These are phyloP conservation scores for Oenanthe javanica DNA, from an alignment of 140 eudicot genomes.

Conservation along the genomic window DNA sequence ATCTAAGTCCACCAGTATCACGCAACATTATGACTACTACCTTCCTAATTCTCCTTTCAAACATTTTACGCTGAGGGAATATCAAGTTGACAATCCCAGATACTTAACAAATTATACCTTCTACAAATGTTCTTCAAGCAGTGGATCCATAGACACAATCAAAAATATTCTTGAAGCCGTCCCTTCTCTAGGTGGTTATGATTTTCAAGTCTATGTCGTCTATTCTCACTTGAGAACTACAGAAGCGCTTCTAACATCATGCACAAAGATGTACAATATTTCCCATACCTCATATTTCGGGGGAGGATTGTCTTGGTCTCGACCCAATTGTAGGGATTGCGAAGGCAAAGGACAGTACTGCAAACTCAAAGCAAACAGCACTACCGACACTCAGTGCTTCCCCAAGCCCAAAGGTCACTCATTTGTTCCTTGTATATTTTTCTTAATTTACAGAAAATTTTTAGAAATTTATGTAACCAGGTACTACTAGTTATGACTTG, in stretches of 20 bases:
- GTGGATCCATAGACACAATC: too few relatives aligned
- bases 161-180: not conserved
- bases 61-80: not conserved
- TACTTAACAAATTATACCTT: not conserved
- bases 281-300: not conserved
- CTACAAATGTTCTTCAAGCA: not conserved
- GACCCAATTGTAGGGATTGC: not conserved
- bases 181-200: not conserved
- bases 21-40: not conserved
- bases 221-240: not conserved
- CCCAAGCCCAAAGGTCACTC: not conserved
- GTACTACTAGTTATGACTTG: not conserved
- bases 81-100: not conserved
- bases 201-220: not conserved
- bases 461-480: not conserved
- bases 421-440: not conserved
- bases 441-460: not conserved
- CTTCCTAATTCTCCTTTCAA: not conserved
- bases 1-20: not conserved
- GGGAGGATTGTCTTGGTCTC: not conserved
- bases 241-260: not conserved
- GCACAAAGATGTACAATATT: not conserved
- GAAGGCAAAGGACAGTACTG: not conserved
- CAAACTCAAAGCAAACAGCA: not conserved
- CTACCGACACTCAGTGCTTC: not conserved